Percentiles rank a stretch among this genome's conserved stretches.
phyloP scores from a whole-genome alignment of 345 rosid species.

The Linum usitatissimum region DNA sequence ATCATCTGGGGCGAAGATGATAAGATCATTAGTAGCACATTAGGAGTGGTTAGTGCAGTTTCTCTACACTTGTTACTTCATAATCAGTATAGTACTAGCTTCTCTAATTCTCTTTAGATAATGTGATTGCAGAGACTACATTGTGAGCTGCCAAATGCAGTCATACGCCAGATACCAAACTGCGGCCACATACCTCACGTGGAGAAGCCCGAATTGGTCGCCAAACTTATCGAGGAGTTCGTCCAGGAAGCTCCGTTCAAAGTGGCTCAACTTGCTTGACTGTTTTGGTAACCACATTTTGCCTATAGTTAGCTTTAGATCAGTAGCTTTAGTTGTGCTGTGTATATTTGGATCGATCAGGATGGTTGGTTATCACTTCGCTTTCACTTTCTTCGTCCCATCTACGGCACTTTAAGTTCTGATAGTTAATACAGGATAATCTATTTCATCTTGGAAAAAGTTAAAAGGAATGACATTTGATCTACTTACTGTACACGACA shows the following conservation, averaged over 20 bases:
- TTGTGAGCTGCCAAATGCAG: constrained; percentile 53
- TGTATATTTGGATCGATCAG: too few relatives aligned
- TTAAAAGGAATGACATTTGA: too few relatives aligned
- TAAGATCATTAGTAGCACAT: constrained; percentile 58
- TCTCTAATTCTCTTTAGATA: not conserved
- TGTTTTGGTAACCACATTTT: constrained; percentile 3
- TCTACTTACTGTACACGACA: too few relatives aligned
- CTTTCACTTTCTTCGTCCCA: too few relatives aligned
- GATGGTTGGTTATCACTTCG: too few relatives aligned
- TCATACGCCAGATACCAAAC: constrained; percentile 52
- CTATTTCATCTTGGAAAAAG: too few relatives aligned
- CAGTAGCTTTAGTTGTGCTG: not conserved
- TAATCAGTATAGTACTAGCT: too few relatives aligned
- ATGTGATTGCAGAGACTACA: constrained; percentile 51
- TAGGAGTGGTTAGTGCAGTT: constrained; percentile 50
- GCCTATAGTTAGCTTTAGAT: not conserved
- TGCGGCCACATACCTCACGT: constrained; percentile 92
- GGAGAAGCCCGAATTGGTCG: constrained; percentile 50
- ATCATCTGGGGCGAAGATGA: constrained; percentile 93
- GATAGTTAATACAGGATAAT: too few relatives aligned
- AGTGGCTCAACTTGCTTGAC: constrained; percentile 21
- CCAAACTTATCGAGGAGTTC: constrained; percentile 52
- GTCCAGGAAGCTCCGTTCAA: constrained; percentile 31
- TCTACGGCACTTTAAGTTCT: too few relatives aligned
- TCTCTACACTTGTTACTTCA: not conserved